These are phyloP conservation scores for Castanea mollissima DNA, from an alignment of 306 rosid species.

Conservation along the genomic window DNA sequence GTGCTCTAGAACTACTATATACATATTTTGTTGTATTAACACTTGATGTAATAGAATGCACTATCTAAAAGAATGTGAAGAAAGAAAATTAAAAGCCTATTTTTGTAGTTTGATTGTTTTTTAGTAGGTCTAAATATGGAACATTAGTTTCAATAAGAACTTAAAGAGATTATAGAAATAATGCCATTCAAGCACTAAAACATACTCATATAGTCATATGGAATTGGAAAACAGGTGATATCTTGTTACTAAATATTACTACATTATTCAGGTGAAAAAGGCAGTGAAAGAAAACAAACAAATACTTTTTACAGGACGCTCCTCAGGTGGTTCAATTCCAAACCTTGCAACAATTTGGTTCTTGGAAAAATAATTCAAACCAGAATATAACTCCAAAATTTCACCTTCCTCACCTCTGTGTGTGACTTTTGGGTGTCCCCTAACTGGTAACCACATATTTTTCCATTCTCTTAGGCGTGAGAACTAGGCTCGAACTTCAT, in stretches of 20 bases:
- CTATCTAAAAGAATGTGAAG: too few relatives aligned
- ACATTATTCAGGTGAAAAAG: not conserved
- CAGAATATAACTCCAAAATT: not conserved
- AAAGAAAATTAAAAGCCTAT: too few relatives aligned
- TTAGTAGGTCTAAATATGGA: not conserved
- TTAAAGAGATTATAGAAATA: too few relatives aligned
- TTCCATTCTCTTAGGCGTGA: constrained; percentile 76
- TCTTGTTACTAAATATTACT: too few relatives aligned
- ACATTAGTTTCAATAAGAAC: too few relatives aligned
- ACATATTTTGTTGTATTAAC: too few relatives aligned
- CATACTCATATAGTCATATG: too few relatives aligned
- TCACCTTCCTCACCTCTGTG: constrained; percentile 25
- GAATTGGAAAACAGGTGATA: too few relatives aligned
- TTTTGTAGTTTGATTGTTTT: too few relatives aligned
- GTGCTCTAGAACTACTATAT: not conserved
- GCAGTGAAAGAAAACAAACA: constrained; percentile 23
- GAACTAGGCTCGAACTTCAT: constrained; percentile 60
- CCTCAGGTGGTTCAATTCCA: constrained; percentile 69
- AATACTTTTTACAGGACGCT: constrained; percentile 73
- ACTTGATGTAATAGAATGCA: too few relatives aligned
- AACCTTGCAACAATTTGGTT: constrained; percentile 63
- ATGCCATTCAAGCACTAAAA: too few relatives aligned
- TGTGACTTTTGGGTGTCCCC: constrained; percentile 81
- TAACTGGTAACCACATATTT: constrained; percentile 59
- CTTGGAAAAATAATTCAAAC: constrained; percentile 27